Conservation (phyloP, 192 early-diverging fungal genomes). For the Backusella morwellensis region DNA sequence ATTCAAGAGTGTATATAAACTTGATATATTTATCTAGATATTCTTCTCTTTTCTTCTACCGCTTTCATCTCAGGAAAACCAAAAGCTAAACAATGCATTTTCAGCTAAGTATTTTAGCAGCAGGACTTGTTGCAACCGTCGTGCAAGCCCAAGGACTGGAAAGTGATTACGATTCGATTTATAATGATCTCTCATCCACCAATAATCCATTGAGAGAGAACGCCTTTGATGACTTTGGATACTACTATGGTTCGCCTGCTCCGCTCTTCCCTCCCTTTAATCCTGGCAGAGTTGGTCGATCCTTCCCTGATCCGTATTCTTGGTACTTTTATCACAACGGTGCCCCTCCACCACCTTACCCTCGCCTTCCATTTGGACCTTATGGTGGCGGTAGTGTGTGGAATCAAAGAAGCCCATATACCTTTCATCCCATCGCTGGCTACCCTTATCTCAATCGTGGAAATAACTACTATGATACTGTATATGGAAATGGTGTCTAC, state of each 20-base stretch:
- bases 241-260: not conserved
- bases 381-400: not conserved
- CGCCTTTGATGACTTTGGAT: not conserved
- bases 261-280: not conserved
- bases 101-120: not conserved
- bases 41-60: not conserved
- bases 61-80: not conserved
- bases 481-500: not conserved
- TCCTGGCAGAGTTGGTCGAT: not conserved
- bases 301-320: not conserved
- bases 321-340: not conserved
- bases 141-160: not conserved
- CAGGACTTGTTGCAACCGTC: not conserved
- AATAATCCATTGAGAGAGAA: not conserved
- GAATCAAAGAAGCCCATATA: not conserved
- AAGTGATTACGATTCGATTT: not conserved
- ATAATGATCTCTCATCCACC: not conserved
- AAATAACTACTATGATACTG: not conserved
- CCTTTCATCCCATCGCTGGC: not conserved
- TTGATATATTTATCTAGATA: not conserved
- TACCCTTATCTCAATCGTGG: not conserved
- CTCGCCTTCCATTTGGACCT: not conserved
- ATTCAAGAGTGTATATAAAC: not conserved
- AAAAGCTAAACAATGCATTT: not conserved
- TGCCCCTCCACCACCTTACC: not conserved